Conservation (phyloP, 352 stramenopile genomes). For the Phytophthora pini region DNA sequence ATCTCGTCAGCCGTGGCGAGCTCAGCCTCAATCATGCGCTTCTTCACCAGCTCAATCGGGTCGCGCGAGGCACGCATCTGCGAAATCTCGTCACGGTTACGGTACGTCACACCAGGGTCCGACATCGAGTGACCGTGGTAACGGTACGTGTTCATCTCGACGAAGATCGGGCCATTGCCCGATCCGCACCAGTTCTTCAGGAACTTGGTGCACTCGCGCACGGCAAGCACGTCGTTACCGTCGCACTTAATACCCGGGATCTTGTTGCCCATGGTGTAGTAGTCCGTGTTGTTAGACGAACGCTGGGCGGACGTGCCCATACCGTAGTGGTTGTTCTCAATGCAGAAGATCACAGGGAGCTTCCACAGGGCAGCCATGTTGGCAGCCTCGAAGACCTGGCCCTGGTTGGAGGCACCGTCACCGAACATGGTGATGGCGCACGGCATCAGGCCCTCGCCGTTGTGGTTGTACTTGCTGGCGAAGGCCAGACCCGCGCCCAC, state of each 20-base stretch:
- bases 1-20: slow-evolving; percentile 97
- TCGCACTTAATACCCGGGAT: slow-evolving; percentile 99
- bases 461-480: slow-evolving; percentile 98
- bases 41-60: slow-evolving; percentile 99
- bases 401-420: slow-evolving; percentile 99
- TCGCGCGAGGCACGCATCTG: slow-evolving; percentile 98
- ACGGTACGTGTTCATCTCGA: slow-evolving; percentile 99
- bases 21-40: slow-evolving; percentile 95
- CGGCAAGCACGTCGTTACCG: slow-evolving; percentile 99
- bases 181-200: slow-evolving; percentile 95
- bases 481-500: slow-evolving; percentile 98
- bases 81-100: slow-evolving; percentile 99
- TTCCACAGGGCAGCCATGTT: slow-evolving; percentile 99
- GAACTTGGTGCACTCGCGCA: slow-evolving; percentile 97
- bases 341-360: slow-evolving; percentile 99
- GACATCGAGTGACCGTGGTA: slow-evolving; percentile 99
- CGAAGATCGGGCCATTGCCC: slow-evolving; percentile 99
- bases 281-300: slow-evolving; percentile 97
- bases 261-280: slow-evolving; percentile 99
- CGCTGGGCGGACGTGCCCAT: slow-evolving; percentile 99
- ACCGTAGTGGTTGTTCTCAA: slow-evolving; percentile 99
- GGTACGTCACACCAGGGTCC: slow-evolving; percentile 99
- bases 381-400: slow-evolving; percentile 97
- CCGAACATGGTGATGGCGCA: slow-evolving; percentile 98
- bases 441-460: slow-evolving; percentile 88